phyloP scores from a whole-genome alignment of 2,329 filamentous ascomycete genomes.

The Fusarium nodosum region DNA sequence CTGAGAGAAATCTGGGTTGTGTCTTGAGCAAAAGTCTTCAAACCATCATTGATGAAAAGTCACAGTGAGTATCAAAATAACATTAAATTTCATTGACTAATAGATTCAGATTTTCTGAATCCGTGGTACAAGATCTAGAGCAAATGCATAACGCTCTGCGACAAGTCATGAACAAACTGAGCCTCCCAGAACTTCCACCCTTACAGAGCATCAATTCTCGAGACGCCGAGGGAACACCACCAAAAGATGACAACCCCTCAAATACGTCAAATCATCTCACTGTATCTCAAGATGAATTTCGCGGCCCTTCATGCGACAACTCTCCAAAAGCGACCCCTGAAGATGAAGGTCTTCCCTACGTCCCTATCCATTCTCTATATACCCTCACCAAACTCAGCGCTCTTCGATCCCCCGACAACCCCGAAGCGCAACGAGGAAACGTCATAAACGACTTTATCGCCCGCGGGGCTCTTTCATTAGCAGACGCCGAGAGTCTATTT shows the following conservation, averaged over 20 bases:
- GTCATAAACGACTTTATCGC: conserved; percentile 55
- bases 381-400: conserved; percentile 56
- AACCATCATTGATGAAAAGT: conserved; percentile 59
- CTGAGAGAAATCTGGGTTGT: conserved; percentile 55
- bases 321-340: conserved; percentile 51
- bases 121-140: conserved; percentile 46
- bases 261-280: conserved; percentile 21
- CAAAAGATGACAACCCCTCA: conserved; percentile 41
- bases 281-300: conserved; percentile 39
- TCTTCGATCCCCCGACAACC: conserved; percentile 53
- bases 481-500: conserved; percentile 66
- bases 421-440: conserved; percentile 39
- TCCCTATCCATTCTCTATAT: conserved; percentile 58
- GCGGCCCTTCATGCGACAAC: conserved; percentile 49
- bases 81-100: neutral
- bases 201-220: conserved; percentile 42
- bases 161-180: conserved; percentile 47
- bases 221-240: conserved; percentile 44
- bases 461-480: conserved; percentile 58
- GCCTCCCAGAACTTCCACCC: conserved; percentile 44
- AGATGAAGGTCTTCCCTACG: conserved; percentile 55
- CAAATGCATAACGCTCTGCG: conserved; percentile 46
- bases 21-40: conserved; percentile 59
- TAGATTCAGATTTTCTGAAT: conserved; percentile 25
- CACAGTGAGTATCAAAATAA: conserved; percentile 48